Evolutionary conservation across 1,284 basidiomycete species (phyloP).

Genomic region (Garcileccinum viscosum): DNA sequence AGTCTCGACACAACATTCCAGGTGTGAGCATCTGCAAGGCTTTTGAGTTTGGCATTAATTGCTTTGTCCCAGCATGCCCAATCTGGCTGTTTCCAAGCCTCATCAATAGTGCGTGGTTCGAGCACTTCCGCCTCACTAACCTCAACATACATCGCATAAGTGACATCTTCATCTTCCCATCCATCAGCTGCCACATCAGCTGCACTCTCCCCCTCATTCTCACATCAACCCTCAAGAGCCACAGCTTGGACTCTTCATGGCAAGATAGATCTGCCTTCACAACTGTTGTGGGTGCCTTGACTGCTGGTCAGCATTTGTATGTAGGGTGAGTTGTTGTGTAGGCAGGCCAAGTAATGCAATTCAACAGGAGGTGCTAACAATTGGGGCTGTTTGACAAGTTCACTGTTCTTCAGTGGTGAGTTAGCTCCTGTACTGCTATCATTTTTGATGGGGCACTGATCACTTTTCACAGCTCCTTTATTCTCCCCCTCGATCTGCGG

Average conservation of each 20-base stretch:
- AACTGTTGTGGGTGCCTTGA: too few species aligned
- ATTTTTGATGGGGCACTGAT: not conserved
- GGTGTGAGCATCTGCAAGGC: not conserved
- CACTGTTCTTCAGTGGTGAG: not conserved
- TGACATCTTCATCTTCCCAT: not conserved
- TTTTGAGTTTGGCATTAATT: not conserved
- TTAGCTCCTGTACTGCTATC: not conserved
- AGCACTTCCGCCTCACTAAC: not conserved
- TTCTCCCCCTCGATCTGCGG: not conserved
- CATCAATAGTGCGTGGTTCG: not conserved
- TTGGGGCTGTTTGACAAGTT: too few species aligned
- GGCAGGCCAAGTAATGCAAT: not conserved
- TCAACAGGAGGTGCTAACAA: not conserved
- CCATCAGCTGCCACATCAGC: not conserved
- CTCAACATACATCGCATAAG: not conserved
- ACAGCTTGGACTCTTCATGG: not conserved
- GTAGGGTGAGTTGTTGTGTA: not conserved
- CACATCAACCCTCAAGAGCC: not conserved
- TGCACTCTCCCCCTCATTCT: not conserved
- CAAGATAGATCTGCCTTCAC: not conserved
- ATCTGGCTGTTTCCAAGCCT: not conserved
- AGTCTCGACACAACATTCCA: not conserved
- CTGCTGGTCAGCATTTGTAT: not conserved
- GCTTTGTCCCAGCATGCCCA: constrained; percentile 1
- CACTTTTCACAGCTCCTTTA: not conserved